phyloP scores from a whole-genome alignment of 2,329 filamentous ascomycete genomes.

The Eutypella sp. region DNA sequence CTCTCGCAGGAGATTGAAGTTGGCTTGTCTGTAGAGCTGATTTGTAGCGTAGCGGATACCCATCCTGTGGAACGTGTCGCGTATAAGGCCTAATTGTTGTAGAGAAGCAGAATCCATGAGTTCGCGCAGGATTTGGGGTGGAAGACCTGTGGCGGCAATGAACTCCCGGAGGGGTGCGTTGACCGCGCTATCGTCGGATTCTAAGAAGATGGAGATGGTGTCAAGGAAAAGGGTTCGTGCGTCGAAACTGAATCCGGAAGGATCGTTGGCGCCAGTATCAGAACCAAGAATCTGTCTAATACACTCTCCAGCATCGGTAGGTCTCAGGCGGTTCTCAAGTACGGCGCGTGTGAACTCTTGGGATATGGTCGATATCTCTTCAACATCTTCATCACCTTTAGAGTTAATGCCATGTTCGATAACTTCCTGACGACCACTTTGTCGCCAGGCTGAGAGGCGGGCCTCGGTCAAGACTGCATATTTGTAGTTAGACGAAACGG shows the following conservation, averaged over 20 bases:
- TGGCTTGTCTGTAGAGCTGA: conserved; percentile 88
- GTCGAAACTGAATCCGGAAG: conserved; percentile 47
- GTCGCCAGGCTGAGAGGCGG: conserved; percentile 62
- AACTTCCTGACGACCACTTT: conserved; percentile 61
- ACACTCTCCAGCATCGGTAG: conserved; percentile 64
- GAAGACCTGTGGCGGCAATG: conserved; percentile 67
- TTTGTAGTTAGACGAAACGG: conserved; percentile 49
- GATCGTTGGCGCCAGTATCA: conserved; percentile 43
- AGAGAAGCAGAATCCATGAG: conserved; percentile 77
- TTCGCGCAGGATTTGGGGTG: conserved; percentile 67
- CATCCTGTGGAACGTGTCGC: conserved; percentile 77
- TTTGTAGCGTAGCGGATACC: conserved; percentile 90
- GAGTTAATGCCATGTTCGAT: conserved; percentile 61
- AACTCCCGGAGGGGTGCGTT: conserved; percentile 58
- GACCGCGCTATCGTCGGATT: conserved; percentile 55
- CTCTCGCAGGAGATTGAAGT: conserved; percentile 92
- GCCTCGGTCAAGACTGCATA: conserved; percentile 75
- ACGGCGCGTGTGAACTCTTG: conserved; percentile 80
- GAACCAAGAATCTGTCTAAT: conserved; percentile 69
- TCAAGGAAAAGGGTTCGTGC: conserved; percentile 73
- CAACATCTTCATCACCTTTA: conserved; percentile 61
- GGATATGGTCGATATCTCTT: conserved; percentile 66
- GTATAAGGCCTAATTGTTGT: conserved; percentile 71
- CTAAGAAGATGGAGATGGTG: conserved; percentile 72
- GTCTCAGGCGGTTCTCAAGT: conserved; percentile 61